Evolutionary conservation across 1,284 basidiomycete species (phyloP).

Genomic region (Coniferiporia weirii): DNA sequence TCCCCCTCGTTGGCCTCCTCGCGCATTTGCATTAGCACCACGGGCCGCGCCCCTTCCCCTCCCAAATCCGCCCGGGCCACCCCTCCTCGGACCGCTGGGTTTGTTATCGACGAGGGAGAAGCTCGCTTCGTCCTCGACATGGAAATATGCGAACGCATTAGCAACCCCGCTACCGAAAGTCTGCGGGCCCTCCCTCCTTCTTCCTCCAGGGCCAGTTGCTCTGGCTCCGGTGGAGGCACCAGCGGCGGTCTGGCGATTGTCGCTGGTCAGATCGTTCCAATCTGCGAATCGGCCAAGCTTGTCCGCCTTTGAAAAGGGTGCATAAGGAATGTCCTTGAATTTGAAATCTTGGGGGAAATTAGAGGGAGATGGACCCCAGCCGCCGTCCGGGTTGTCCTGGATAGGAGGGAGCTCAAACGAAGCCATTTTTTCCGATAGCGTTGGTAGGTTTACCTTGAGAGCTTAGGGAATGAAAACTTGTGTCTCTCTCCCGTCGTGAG

Average conservation of each 20-base stretch:
- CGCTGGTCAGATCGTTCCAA: conserved; percentile 81
- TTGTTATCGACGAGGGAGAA: conserved; percentile 97
- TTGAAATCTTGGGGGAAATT: conserved; percentile 75
- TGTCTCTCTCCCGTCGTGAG: background rate
- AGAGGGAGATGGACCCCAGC: conserved; percentile 76
- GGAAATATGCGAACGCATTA: conserved; percentile 97
- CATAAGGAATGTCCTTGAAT: conserved; percentile 91
- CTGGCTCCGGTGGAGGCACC: conserved; percentile 34
- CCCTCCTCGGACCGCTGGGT: conserved; percentile 56
- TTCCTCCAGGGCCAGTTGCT: conserved; percentile 13
- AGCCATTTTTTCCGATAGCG: conserved; percentile 39
- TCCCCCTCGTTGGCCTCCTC: conserved; percentile 43
- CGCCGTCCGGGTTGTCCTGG: conserved; percentile 76
- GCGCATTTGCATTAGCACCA: conserved; percentile 36
- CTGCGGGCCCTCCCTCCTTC: conserved; percentile 58
- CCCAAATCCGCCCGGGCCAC: conserved; percentile 44
- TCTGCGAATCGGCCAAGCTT: conserved; percentile 97
- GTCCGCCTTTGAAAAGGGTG: conserved; percentile 97
- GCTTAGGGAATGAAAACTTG: background rate
- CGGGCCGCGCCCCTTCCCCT: conserved; percentile 53
- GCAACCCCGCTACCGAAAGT: conserved; percentile 80
- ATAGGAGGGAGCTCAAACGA: conserved; percentile 75
- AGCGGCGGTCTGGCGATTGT: conserved; percentile 56
- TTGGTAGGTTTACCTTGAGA: background rate
- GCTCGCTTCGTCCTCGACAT: conserved; percentile 96